Base-by-base conservation (phyloP, 768 basidiomycete genomes). In the Kwoniella sp. region DNA sequence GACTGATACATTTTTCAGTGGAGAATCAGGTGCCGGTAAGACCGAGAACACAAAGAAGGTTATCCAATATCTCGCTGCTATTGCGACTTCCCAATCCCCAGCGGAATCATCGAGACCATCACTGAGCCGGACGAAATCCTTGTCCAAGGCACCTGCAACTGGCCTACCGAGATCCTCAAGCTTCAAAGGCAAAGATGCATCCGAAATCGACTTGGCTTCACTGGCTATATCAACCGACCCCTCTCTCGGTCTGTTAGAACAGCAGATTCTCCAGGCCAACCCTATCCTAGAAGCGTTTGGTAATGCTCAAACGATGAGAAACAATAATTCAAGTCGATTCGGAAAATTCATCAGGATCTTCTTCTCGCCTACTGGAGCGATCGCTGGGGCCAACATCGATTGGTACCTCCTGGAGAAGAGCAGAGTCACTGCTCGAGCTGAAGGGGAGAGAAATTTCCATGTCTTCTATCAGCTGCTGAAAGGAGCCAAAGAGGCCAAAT, bases 361-460 rank as follows among this genome's bases (percentile, higher is more conserved):
- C 76, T 99, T 99, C 81, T 87, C 91, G 0, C 88, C 90, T 0
- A 88, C 91, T 69, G 94, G 95, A 1, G 92, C 92, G 70, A 99
- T 99, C 63, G 90, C 93, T 0, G 96, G 96, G 0, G 96, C 96
- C 26, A 97, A 93, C 77, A 93, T 98, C 65, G 94, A 99, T 79
- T 98, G 96, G 96, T 99, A 99, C 79, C 84, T 99, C 30, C 83
- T 99, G 62, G 96, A 99, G 84, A 99, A 99, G 85, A 94, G 92
- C 75, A 83, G 96, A 68, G 95, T 99, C 1, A 92, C 95, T 8
- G 87, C 87, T 45, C 84, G 96, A 58, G 91, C 87, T 67, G 88
- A 89, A 64, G 91, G 90, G 0, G 96, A 99, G 82, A 85, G 96
- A 34, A 90, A 87, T 76, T 99, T 98, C 77, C 96, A 98, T 79